Conservation (phyloP, 2,329 filamentous ascomycete species). For the Botryotinia narcissicola region DNA sequence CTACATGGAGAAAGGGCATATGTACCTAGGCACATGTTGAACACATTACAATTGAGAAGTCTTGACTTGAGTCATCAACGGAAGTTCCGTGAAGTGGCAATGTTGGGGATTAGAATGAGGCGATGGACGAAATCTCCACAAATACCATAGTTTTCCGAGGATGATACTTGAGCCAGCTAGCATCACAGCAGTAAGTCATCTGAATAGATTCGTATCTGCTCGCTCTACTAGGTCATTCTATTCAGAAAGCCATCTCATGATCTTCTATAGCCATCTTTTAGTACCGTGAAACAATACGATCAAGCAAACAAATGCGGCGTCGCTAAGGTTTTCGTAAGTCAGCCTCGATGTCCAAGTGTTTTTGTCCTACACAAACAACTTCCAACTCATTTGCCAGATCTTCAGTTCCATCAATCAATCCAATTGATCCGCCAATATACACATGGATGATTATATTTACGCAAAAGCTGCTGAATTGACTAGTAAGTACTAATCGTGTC, state of each 20-base stretch:
- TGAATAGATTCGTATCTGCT: neutral
- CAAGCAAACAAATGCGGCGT: neutral
- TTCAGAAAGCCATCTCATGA: neutral
- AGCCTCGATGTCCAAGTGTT: neutral
- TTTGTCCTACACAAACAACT: constrained; percentile 5
- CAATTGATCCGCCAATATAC: neutral
- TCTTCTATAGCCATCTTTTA: neutral
- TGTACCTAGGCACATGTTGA: too few relatives aligned
- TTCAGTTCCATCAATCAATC: neutral
- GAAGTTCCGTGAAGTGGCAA: too few relatives aligned
- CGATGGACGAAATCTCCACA: neutral
- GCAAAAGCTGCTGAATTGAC: neutral
- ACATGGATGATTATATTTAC: neutral
- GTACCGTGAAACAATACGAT: neutral
- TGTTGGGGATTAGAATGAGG: neutral
- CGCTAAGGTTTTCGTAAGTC: neutral
- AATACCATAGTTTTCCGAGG: neutral
- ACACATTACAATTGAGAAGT: neutral
- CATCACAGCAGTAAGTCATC: neutral
- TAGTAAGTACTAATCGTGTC: neutral
- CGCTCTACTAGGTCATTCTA: neutral
- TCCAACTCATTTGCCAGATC: neutral
- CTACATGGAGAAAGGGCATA: neutral
- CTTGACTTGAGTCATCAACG: neutral
- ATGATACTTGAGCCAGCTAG: neutral